A percentile compares a stretch with the other conserved stretches of the same genome.
These are phyloP conservation scores for Aspergillus saccharolyticus DNA, from an alignment of 495 filamentous ascomycete genomes.

Conservation along the genomic window DNA sequence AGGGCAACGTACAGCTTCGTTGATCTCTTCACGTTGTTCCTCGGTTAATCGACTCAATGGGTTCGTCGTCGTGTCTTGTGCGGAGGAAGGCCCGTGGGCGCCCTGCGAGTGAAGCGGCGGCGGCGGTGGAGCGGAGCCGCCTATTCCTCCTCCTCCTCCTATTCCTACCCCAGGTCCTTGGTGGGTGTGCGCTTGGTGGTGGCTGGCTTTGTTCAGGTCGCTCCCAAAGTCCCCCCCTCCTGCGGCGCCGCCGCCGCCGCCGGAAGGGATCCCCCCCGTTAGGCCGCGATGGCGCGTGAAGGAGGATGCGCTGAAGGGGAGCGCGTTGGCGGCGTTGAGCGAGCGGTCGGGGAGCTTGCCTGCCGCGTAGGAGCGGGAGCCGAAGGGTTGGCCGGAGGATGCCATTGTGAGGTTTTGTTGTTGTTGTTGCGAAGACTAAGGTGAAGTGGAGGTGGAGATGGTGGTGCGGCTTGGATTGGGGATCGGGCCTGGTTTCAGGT, in stretches of 20 bases:
- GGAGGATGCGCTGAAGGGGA: conserved; percentile 46
- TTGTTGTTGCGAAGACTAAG: conserved; percentile 3
- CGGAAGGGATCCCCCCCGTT: conserved; percentile 14
- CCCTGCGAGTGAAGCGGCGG: background rate
- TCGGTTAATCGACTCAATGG: conserved; percentile 59
- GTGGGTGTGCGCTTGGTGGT: conserved; percentile 24
- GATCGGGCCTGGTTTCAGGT: background rate
- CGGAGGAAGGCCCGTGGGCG: conserved; percentile 1
- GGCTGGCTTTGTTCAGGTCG: conserved; percentile 27
- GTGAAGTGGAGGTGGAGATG: background rate
- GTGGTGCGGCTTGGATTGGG: background rate
- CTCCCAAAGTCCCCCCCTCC: conserved; percentile 26
- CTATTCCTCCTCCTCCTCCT: conserved; percentile 38
- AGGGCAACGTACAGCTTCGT: conserved; percentile 66
- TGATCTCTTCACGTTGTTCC: conserved; percentile 85
- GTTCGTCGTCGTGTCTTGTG: conserved; percentile 45
- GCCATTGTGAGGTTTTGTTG: conserved; percentile 23
- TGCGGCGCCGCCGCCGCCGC: background rate
- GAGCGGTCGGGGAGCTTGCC: conserved; percentile 49
- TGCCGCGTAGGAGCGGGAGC: conserved; percentile 43
- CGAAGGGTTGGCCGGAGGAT: conserved; percentile 43
- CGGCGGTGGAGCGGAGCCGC: no score
- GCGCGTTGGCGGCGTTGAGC: conserved; percentile 31
- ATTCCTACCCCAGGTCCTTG: conserved; percentile 22
- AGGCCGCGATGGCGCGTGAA: conserved; percentile 35